A percentile compares a stretch with the other conserved stretches of the same genome.
phyloP scores from a whole-genome alignment of 306 rosid species.

The Abrus precatorius region DNA sequence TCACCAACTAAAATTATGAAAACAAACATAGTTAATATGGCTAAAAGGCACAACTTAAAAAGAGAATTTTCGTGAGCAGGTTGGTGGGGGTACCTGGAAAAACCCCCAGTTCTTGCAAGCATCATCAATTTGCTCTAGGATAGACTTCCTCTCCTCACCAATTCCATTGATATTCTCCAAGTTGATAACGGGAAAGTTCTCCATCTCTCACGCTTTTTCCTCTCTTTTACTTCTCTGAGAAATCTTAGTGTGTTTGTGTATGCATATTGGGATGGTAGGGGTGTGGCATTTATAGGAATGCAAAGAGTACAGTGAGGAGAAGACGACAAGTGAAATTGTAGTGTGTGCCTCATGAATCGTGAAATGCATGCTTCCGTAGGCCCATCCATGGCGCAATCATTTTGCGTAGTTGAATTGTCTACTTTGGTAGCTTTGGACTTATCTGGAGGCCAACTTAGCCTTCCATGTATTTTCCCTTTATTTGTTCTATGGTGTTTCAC shows the following conservation, averaged over 20 bases:
- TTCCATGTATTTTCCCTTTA: background rate
- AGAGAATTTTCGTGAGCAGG: background rate
- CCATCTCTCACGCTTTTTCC: constrained; percentile 52
- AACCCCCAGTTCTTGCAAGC: constrained; percentile 53
- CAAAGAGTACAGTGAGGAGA: background rate
- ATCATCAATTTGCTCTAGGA: constrained; percentile 62
- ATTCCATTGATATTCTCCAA: constrained; percentile 60
- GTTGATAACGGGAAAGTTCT: constrained; percentile 72
- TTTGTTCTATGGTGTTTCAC: background rate
- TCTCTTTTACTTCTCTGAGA: background rate
- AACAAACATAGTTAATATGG: background rate
- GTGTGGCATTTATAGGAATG: constrained; percentile 40
- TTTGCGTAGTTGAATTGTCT: background rate
- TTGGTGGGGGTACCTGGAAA: constrained; percentile 63
- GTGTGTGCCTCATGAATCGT: background rate
- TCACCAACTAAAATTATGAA: constrained; percentile 55
- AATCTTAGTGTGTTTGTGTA: background rate
- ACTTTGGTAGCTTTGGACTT: background rate
- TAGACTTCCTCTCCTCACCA: constrained; percentile 58
- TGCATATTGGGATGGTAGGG: background rate
- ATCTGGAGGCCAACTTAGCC: background rate
- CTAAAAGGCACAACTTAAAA: background rate
- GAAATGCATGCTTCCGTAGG: background rate
- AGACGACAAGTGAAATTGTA: background rate
- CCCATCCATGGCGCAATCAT: no score